phyloP scores from a whole-genome alignment of 75 land plant species.

The Chamaecyparis obtusa region DNA sequence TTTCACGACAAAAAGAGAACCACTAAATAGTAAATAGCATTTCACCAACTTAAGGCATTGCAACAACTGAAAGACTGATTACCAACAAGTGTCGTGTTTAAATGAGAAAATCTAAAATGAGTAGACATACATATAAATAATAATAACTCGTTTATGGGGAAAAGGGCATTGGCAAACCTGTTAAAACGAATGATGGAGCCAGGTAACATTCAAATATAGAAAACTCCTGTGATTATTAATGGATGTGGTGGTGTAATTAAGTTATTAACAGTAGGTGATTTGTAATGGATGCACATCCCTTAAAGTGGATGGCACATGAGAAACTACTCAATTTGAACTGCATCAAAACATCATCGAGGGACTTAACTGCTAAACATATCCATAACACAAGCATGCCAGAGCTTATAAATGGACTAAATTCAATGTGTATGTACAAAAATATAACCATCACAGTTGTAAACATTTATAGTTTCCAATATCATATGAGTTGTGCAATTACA shows the following conservation, averaged over 20 bases:
- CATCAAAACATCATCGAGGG: background rate
- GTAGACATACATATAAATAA: background rate
- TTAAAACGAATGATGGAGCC: background rate
- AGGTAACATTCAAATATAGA: background rate
- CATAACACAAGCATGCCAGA: background rate
- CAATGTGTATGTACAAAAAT: background rate
- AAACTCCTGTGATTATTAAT: background rate
- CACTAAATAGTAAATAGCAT: background rate
- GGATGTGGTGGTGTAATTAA: background rate
- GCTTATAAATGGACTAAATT: background rate
- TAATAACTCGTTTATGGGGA: background rate
- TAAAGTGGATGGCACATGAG: background rate
- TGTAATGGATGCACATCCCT: background rate
- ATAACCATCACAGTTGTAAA: background rate
- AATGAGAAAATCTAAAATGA: background rate
- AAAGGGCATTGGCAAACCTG: background rate
- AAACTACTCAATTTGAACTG: background rate
- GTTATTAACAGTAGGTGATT: background rate
- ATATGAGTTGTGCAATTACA: background rate
- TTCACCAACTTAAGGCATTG: background rate
- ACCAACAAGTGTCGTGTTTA: background rate
- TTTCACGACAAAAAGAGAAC: background rate
- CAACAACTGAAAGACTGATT: background rate
- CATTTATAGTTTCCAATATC: background rate
- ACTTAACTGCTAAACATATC: background rate